These are phyloP conservation scores for Chionographis japonica DNA, from an alignment of 106 monocot genomes.

Conservation along the genomic window DNA sequence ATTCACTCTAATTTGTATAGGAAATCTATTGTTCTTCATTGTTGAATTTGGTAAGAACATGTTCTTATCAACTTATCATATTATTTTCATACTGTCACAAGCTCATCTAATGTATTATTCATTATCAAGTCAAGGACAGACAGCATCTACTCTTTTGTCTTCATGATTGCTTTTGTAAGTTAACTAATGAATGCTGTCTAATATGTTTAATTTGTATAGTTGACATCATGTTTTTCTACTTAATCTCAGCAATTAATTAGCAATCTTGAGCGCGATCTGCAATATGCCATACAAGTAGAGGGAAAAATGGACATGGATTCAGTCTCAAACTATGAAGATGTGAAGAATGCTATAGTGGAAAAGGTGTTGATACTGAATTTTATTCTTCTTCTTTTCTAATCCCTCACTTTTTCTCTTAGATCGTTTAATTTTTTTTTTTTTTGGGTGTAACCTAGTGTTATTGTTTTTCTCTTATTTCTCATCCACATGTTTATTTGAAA, in stretches of 20 bases:
- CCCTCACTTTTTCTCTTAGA: background rate
- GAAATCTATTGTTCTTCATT: no score
- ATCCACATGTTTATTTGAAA: no score
- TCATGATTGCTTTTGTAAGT: no score
- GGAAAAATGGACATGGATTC: conserved; percentile 86
- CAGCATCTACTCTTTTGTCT: no score
- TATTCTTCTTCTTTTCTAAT: background rate
- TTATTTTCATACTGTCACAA: no score
- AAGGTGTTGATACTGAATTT: conserved; percentile 44
- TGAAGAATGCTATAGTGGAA: conserved; percentile 75
- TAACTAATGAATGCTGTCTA: background rate
- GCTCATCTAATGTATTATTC: no score
- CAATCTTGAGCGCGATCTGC: conserved; percentile 96
- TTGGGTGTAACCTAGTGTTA: background rate
- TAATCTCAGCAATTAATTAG: conserved; percentile 67
- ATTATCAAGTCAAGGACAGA: no score
- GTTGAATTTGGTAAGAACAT: no score
- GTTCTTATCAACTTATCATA: no score
- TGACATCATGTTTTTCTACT: background rate
- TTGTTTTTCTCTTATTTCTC: background rate
- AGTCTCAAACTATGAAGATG: conserved; percentile 86
- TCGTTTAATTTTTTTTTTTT: no score
- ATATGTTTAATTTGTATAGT: conserved; percentile 3
- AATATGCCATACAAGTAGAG: conserved; percentile 87
- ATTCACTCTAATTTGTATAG: no score